Percentiles rank a stretch among this genome's conserved stretches.
These are phyloP conservation scores for Gillenia trifoliata DNA, from an alignment of 306 rosid genomes.

Conservation along the genomic window DNA sequence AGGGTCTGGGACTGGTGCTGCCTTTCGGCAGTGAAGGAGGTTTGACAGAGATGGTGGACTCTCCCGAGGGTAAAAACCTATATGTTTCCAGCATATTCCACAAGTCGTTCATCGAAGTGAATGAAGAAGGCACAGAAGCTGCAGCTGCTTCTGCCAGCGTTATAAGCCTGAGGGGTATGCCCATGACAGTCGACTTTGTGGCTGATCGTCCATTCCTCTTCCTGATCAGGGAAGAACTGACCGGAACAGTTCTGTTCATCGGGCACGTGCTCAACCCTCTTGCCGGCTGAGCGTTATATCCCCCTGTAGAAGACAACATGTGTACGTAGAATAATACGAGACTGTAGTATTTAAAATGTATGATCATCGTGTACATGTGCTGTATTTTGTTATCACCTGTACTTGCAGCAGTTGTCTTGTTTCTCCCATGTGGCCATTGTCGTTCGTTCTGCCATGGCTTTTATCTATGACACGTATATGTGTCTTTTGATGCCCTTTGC, in stretches of 20 bases:
- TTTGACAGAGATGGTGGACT: constrained; percentile 72
- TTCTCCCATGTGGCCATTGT: not conserved
- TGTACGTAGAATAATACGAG: not conserved
- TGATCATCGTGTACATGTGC: not conserved
- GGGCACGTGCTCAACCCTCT: constrained; percentile 81
- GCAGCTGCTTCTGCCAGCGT: constrained; percentile 53
- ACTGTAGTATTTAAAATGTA: not conserved
- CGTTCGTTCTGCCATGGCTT: not conserved
- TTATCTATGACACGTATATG: not conserved
- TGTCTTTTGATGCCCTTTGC: not conserved
- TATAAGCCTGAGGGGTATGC: not conserved
- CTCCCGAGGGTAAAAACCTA: constrained; percentile 30
- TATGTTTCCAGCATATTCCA: constrained; percentile 55
- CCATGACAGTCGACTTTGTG: constrained; percentile 42
- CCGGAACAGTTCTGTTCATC: constrained; percentile 58
- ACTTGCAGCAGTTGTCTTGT: not conserved
- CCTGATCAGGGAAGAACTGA: constrained; percentile 56
- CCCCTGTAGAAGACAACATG: not conserved
- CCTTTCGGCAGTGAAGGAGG: constrained; percentile 54
- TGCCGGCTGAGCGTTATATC: constrained; percentile 13
- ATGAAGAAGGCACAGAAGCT: constrained; percentile 88
- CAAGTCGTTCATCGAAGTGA: constrained; percentile 70
- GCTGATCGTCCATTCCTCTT: constrained; percentile 82
- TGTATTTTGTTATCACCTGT: not conserved
- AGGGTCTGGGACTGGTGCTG: constrained; percentile 58